Percentiles rank a stretch among this genome's conserved stretches.
These are phyloP conservation scores for Boletus huronensis DNA, from an alignment of 768 basidiomycete genomes.

Conservation along the genomic window DNA sequence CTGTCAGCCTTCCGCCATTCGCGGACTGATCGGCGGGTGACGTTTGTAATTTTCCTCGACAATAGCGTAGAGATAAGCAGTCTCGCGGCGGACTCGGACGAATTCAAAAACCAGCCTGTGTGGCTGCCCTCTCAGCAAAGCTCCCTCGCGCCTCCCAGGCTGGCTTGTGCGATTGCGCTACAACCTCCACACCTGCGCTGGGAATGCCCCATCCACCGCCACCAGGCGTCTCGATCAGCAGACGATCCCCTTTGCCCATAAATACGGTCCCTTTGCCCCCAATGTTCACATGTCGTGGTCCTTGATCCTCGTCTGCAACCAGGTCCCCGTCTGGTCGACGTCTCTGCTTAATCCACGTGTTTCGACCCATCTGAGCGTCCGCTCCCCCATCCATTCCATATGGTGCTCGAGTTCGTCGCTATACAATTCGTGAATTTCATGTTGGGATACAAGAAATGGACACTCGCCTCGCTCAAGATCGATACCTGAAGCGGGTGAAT, in stretches of 20 bases:
- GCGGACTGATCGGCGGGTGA: no score
- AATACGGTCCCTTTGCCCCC: conserved; percentile 84
- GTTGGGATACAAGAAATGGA: background rate
- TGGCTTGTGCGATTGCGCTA: conserved; percentile 28
- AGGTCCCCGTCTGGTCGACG: conserved; percentile 67
- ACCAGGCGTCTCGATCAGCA: conserved; percentile 85
- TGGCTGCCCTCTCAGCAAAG: conserved; percentile 58
- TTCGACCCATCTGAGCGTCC: conserved; percentile 66
- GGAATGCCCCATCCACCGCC: conserved; percentile 79
- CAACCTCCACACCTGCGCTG: conserved; percentile 11
- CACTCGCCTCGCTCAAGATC: conserved; percentile 75
- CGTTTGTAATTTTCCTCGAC: no score
- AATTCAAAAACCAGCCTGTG: conserved; percentile 56
- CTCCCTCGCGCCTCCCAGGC: conserved; percentile 74
- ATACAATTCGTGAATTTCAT: background rate
- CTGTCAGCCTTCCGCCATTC: no score
- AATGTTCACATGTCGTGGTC: conserved; percentile 70
- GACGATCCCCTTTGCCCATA: conserved; percentile 84
- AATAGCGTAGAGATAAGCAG: no score
- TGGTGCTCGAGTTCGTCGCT: conserved; percentile 83
- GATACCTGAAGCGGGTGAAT: conserved; percentile 80
- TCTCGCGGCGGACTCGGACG: background rate
- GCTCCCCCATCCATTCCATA: conserved; percentile 84
- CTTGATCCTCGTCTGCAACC: conserved; percentile 34
- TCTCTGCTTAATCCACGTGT: conserved; percentile 81